Base-by-base conservation (phyloP, 345 rosid species). In the Ceriops zippeliana region DNA sequence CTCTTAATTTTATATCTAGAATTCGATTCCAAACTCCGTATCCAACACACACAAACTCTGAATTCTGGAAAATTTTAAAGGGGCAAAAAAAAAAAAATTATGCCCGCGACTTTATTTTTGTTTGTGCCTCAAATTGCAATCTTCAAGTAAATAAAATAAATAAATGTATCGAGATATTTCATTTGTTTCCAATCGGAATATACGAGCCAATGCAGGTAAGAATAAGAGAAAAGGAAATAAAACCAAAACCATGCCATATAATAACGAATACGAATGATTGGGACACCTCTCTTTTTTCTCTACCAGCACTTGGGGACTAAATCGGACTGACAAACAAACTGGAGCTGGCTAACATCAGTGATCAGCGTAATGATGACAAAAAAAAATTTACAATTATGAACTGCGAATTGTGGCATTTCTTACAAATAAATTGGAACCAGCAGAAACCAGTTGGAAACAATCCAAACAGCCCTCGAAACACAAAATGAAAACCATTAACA, bases 331-430 rank as follows among this genome's bases (percentile, higher is more conserved):
- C 63, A 68, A 66, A 61, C 73, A 68, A 71, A 77, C 27, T 53
- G 71, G 84, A 68, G 79, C 63, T 59, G 67, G 66, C 81, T 75
- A 73, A 71, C 58, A 84, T 74, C 77, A 74, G 74, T 76, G 16
- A 42, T 42, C 47, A 38, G 1, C 84, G 80, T 76, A 71, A 70
- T 57, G 56, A 62, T 59, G 66, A 31, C 19, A 28, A 28, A 28
- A 28, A 74, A 63, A 80, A 68, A 79, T 84, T 84, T 84, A 84
- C 88, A 84, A 80, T 82, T 82, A 82, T 74, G 82, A 66, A 77
- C 83, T 85, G 74, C 28, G 70, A 68, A 66, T 37, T 21, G 79
- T 68, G 78, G 83, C 67, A 70, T 16, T 81, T 66, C 52, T 38
- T 71, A 70, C 76, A 76, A 72, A 77, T 71, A 72, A 82, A 72